These are phyloP conservation scores for Citrus sp. DNA, from an alignment of 345 rosid species.

Conservation along the genomic window DNA sequence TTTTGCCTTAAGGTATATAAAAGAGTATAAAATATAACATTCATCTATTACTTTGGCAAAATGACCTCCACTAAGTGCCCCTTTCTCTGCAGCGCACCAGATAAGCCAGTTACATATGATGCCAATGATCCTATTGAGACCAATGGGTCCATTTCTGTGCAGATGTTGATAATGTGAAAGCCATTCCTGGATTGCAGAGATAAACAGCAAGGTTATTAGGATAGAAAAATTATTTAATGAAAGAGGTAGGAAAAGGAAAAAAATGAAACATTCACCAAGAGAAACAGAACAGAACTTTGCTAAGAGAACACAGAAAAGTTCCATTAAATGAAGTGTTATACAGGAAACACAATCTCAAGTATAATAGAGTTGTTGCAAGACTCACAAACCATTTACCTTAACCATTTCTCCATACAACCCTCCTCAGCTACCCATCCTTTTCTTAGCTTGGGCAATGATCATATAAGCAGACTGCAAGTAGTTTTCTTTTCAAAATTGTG, in stretches of 20 bases:
- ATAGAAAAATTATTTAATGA: background rate
- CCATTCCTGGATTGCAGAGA: slow-evolving; percentile 48
- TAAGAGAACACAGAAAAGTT: background rate
- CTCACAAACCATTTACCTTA: background rate
- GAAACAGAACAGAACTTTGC: background rate
- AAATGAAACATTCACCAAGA: background rate
- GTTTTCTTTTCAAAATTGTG: background rate
- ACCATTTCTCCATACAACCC: background rate
- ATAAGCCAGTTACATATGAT: slow-evolving; percentile 61
- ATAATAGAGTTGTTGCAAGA: background rate
- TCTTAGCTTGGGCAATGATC: background rate
- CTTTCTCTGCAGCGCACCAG: slow-evolving; percentile 56
- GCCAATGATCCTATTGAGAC: slow-evolving; percentile 67
- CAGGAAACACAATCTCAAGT: background rate
- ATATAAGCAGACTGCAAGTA: background rate
- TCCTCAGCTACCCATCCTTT: background rate
- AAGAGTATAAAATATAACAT: slow-evolving; percentile 5
- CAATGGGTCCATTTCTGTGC: slow-evolving; percentile 85
- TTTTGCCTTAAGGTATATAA: background rate
- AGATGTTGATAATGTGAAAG: slow-evolving; percentile 70
- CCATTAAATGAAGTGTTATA: background rate
- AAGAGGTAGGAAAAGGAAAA: background rate
- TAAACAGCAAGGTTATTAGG: background rate
- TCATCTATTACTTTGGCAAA: slow-evolving; percentile 62
- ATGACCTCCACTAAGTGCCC: slow-evolving; percentile 84